phyloP scores from a whole-genome alignment of 345 rosid genomes.

The Trapa bicornis region DNA sequence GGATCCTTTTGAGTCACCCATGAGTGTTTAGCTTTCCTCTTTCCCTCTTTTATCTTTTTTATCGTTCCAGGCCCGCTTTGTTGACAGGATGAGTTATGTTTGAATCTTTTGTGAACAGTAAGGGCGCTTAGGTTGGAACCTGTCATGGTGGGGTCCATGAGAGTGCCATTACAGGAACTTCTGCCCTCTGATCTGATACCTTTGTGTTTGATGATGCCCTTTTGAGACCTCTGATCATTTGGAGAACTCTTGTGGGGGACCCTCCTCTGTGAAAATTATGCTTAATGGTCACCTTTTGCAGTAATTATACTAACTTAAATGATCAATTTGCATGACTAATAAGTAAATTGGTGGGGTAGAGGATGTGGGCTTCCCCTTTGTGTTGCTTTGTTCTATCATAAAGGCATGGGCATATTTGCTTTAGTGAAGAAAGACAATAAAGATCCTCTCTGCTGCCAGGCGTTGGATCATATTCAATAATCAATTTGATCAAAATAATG shows the following conservation, averaged over 20 bases:
- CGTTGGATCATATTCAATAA: background rate
- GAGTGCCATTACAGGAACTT: background rate
- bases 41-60: background rate
- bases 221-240: background rate
- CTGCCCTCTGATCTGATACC: conserved; percentile 2
- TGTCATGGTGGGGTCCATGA: conserved; percentile 6
- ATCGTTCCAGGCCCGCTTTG: background rate
- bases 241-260: background rate
- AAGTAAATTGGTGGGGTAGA: background rate
- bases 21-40: background rate
- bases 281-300: background rate
- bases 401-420: conserved; percentile 5
- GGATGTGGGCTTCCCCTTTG: background rate
- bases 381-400: conserved; percentile 4
- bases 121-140: background rate
- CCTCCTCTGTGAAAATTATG: background rate
- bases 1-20: conserved; percentile 6
- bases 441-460: background rate
- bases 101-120: background rate
- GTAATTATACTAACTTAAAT: background rate
- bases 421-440: background rate
- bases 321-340: background rate
- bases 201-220: background rate
- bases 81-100: background rate
- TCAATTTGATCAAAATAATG: background rate